Evolutionary conservation across 1,139 yeast species (phyloP).

Genomic region (Chernovozyma aurita): DNA sequence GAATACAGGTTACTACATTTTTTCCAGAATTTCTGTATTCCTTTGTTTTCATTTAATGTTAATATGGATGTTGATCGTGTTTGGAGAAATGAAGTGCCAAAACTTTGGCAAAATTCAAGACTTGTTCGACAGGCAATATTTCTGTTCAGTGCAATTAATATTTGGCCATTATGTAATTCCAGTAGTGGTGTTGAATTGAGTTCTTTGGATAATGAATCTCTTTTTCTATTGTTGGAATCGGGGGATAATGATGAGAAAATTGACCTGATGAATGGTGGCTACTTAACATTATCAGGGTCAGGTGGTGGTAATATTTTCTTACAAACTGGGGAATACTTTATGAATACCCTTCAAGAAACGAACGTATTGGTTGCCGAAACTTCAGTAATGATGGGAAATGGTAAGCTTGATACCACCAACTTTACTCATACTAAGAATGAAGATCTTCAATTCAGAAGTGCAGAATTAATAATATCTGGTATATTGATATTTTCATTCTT

Average conservation of each 20-base stretch:
- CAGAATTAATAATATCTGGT: conserved; percentile 20
- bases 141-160: conserved; percentile 20
- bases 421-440: no score
- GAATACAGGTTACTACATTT: conserved; percentile 28
- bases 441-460: conserved; percentile 10
- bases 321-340: conserved; percentile 22
- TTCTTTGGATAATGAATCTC: neutral
- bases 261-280: neutral
- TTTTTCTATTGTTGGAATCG: neutral
- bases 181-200: neutral
- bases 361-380: neutral
- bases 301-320: conserved; percentile 1
- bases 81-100: conserved; percentile 26
- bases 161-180: conserved; percentile 12
- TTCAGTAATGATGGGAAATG: neutral
- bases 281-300: neutral
- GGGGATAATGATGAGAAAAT: neutral
- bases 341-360: conserved; percentile 7
- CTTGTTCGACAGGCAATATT: conserved; percentile 21
- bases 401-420: neutral
- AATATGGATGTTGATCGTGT: conserved; percentile 18
- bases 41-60: conserved; percentile 21
- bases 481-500: conserved; percentile 24
- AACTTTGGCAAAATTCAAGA: conserved; percentile 18
- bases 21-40: conserved; percentile 24